A percentile compares a stretch with the other conserved stretches of the same genome.
Conservation (phyloP, 495 filamentous ascomycete genomes). For the Xylaria longipes region DNA sequence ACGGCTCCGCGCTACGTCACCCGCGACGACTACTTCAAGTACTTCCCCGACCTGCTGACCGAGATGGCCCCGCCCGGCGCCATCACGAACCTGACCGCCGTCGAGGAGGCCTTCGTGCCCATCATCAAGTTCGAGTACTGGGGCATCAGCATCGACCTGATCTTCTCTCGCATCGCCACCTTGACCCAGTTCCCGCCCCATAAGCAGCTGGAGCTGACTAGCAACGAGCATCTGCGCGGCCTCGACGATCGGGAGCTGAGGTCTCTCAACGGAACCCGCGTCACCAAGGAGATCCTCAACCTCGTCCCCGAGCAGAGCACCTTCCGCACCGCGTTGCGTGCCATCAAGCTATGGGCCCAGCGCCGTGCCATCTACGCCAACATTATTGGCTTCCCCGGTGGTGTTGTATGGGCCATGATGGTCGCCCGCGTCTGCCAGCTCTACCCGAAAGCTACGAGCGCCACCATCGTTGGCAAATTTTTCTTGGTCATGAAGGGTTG, state of each 20-base stretch:
- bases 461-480: slow-evolving; percentile 88
- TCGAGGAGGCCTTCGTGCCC: slow-evolving; percentile 89
- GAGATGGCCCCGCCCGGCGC: slow-evolving; percentile 75
- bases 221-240: slow-evolving; percentile 83
- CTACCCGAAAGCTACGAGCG: slow-evolving; percentile 90
- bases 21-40: slow-evolving; percentile 87
- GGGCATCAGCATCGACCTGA: slow-evolving; percentile 92
- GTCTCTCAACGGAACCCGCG: slow-evolving; percentile 90
- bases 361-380: slow-evolving; percentile 92
- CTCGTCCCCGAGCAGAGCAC: slow-evolving; percentile 88
- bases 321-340: slow-evolving; percentile 85
- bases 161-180: slow-evolving; percentile 79
- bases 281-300: slow-evolving; percentile 87
- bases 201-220: slow-evolving; percentile 69
- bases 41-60: slow-evolving; percentile 78
- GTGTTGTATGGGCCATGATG: slow-evolving; percentile 97
- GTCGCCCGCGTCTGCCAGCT: slow-evolving; percentile 95
- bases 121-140: slow-evolving; percentile 94
- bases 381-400: slow-evolving; percentile 93
- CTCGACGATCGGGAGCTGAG: slow-evolving; percentile 85
- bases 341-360: slow-evolving; percentile 96
- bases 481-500: slow-evolving; percentile 89
- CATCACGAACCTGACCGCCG: slow-evolving; percentile 83
- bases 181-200: slow-evolving; percentile 73
- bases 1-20: slow-evolving; percentile 86